phyloP scores from a whole-genome alignment of 805 yeast species.

The Lachancea sp. region DNA sequence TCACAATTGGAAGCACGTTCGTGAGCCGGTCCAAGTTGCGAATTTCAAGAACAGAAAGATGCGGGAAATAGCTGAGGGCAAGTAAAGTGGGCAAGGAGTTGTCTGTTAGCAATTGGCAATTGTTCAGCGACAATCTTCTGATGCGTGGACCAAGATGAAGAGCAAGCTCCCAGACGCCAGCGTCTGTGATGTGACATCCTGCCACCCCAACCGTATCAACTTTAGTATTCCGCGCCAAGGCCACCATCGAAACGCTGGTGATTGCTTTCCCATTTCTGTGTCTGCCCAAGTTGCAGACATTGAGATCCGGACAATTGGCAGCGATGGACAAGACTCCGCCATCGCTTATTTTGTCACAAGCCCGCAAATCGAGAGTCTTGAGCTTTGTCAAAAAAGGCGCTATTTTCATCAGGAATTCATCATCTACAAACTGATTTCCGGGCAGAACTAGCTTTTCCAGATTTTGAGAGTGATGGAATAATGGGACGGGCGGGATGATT shows the following conservation, averaged over 20 bases:
- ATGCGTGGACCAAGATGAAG: constrained; percentile 42
- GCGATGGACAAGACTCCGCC: constrained; percentile 67
- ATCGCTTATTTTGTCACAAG: constrained; percentile 75
- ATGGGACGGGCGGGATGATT: constrained; percentile 46
- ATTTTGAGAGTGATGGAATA: constrained; percentile 37
- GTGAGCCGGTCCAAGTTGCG: constrained; percentile 54
- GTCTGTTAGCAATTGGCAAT: constrained; percentile 56
- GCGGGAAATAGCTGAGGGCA: constrained; percentile 43
- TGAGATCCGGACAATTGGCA: constrained; percentile 48
- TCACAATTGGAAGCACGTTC: constrained; percentile 58
- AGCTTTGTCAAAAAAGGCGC: constrained; percentile 53
- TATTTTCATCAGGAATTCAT: constrained; percentile 47
- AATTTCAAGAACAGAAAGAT: constrained; percentile 69
- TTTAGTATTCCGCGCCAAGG: constrained; percentile 49
- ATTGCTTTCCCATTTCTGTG: constrained; percentile 60
- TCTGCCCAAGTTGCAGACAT: constrained; percentile 71
- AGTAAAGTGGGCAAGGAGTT: constrained; percentile 47
- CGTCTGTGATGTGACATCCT: constrained; percentile 77
- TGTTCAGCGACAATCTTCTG: constrained; percentile 67
- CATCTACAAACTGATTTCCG: constrained; percentile 60
- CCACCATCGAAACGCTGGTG: constrained; percentile 61
- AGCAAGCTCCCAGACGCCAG: constrained; percentile 75
- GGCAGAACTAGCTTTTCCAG: constrained; percentile 51
- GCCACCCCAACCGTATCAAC: constrained; percentile 78
- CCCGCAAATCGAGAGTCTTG: constrained; percentile 67